A percentile compares a stretch with the other conserved stretches of the same genome.
Evolutionary conservation across 768 basidiomycete genomes (phyloP).

Genomic region (Hericium rajendrae): DNA sequence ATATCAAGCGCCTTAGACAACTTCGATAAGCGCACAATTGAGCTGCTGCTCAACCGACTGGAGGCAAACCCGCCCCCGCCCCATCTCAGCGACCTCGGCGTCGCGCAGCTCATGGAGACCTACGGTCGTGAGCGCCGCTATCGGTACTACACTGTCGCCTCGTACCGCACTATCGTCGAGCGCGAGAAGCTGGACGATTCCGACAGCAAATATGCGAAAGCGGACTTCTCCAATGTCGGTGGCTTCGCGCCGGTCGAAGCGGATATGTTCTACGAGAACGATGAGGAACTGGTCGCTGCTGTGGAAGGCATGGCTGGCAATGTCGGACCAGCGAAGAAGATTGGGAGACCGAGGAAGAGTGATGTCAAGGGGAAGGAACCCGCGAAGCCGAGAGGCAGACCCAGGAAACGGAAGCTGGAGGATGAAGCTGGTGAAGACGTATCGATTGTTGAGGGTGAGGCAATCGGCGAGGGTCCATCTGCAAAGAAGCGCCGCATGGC

Average conservation of each 20-base stretch:
- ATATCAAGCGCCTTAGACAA: conserved; percentile 49
- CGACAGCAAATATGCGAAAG: conserved; percentile 31
- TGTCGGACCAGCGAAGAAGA: conserved; percentile 3
- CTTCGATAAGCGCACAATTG: conserved; percentile 76
- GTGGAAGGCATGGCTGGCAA: conserved; percentile 39
- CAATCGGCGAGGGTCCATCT: conserved; percentile 3
- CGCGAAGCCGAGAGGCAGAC: conserved; percentile 14
- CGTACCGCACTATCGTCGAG: conserved; percentile 54
- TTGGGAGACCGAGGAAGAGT: neutral
- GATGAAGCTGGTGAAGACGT: conserved; percentile 11
- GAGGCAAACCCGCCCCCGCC: conserved; percentile 54
- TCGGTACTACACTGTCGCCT: conserved; percentile 68
- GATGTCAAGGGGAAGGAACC: conserved; percentile 9
- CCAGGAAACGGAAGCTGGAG: conserved; percentile 25
- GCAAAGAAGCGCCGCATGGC: conserved; percentile 29
- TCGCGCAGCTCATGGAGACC: conserved; percentile 70
- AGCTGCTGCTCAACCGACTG: conserved; percentile 66
- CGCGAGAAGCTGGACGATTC: conserved; percentile 55
- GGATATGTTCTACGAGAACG: conserved; percentile 45
- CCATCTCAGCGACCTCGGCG: conserved; percentile 63
- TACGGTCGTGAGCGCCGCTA: conserved; percentile 80
- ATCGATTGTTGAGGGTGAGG: neutral
- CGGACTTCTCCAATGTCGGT: conserved; percentile 42
- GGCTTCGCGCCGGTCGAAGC: conserved; percentile 40
- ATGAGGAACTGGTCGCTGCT: conserved; percentile 31